Evolutionary conservation across 1,139 yeast genomes (phyloP).

Genomic region (Debaryomycetaceae sp.): DNA sequence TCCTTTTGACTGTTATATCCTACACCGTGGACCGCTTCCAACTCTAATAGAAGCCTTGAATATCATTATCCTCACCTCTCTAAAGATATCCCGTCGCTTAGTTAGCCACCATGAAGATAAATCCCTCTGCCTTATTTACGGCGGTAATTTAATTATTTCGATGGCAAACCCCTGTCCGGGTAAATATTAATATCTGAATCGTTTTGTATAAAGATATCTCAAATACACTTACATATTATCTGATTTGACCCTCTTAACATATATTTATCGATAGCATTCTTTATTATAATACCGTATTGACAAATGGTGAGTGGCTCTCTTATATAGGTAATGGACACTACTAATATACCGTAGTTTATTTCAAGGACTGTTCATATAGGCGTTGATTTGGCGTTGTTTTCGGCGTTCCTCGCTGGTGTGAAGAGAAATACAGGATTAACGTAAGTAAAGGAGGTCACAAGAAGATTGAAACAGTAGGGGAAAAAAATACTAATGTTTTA

Average conservation of each 20-base stretch:
- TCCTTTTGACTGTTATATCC: background rate
- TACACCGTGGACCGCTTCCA: background rate
- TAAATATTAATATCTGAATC: too few species aligned
- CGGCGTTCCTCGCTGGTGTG: slow-evolving; percentile 86
- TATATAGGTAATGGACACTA: background rate
- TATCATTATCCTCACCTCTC: too few species aligned
- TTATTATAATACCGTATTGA: background rate
- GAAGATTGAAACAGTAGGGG: background rate
- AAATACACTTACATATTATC: too few species aligned
- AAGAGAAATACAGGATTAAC: slow-evolving; percentile 84
- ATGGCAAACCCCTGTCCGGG: too few species aligned
- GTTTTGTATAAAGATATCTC: too few species aligned
- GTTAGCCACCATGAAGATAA: too few species aligned
- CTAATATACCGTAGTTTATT: too few species aligned
- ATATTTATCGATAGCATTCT: too few species aligned
- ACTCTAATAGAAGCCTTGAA: background rate
- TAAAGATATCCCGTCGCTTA: too few species aligned
- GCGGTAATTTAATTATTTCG: too few species aligned
- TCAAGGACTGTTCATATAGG: slow-evolving; percentile 67
- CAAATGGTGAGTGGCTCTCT: slow-evolving; percentile 1
- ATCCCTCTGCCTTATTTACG: too few species aligned
- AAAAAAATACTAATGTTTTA: slow-evolving; percentile 8
- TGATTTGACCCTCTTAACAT: too few species aligned
- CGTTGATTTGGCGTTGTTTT: slow-evolving; percentile 70
- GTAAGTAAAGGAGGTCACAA: slow-evolving; percentile 21